Base-by-base conservation (phyloP, 2,329 filamentous ascomycete genomes). In the Aureobasidium sp. region DNA sequence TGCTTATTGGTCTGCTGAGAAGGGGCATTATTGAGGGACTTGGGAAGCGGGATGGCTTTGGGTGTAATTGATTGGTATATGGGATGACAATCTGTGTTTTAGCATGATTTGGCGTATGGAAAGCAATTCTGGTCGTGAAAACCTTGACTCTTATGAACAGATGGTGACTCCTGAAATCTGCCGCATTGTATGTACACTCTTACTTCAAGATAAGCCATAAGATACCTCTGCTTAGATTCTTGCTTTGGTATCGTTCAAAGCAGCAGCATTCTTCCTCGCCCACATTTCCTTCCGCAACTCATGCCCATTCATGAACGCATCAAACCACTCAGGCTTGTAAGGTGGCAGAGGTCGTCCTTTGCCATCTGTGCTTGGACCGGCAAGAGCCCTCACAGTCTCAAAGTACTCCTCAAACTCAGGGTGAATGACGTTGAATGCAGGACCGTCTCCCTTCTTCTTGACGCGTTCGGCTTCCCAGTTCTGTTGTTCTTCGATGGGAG, bases 321-420 rank as follows among this genome's bases (percentile, higher is more conserved):
- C 27, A 3, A 62, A 53, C 64, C 64, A 64, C 11, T 65, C 48
- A 4, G 36, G 36, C 36, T 64, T 37, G 42, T 62, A 65, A 7
- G 49, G 48, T 25, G 62, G 64, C 25, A 65, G 39, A n/a, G 42
- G 78, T 63, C 81, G 74, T 2, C 81, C 81, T 21, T 75, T 70
- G 0, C 75, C 79, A 1, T 73, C 65, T 47, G 79, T 76, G 9
- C 57, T 37, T n/a, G 45, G 45, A 0, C 82, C 81, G 1, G 82
- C 79, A 29, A 85, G 65, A 21, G 63, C 65, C 34, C 83, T 75
- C 16, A 86, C 63, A 1, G 73, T 74, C 69, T 88, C 83, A 65
- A 88, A 88, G 67, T 88, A 88, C 15, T 83, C 79, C 64, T 85
- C 81, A 67, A 88, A 87, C 32, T 87, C 79, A 0, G 85, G 85